phyloP scores from a whole-genome alignment of 495 filamentous ascomycete genomes.

The Aspergillus sparsus region DNA sequence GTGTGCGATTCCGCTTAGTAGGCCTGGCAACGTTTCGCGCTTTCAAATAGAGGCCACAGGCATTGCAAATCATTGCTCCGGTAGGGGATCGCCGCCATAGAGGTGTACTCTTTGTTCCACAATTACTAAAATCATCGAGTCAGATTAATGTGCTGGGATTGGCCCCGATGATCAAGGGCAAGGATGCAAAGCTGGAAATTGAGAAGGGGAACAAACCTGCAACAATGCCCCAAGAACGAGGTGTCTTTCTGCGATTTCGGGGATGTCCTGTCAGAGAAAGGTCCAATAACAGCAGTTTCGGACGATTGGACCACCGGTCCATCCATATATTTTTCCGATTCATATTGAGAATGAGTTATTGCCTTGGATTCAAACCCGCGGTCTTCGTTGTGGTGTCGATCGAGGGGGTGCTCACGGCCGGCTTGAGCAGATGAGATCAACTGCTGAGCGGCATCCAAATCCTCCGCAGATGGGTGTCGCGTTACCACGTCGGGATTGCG shows the following conservation, averaged over 20 bases:
- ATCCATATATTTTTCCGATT: constrained; percentile 20
- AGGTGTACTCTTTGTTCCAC: constrained; percentile 87
- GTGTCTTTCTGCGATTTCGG: constrained; percentile 43
- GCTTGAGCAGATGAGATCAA: constrained; percentile 48
- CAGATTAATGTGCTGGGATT: neutral
- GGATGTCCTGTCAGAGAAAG: constrained; percentile 31
- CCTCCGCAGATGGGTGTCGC: constrained; percentile 48
- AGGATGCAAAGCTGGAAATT: neutral
- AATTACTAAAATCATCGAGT: constrained; percentile 66
- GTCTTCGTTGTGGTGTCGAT: constrained; percentile 31
- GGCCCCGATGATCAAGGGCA: neutral
- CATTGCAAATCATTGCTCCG: constrained; percentile 95
- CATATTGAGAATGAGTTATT: constrained; percentile 11
- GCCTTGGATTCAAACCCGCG: constrained; percentile 20
- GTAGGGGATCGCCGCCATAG: constrained; percentile 93
- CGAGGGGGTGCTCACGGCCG: constrained; percentile 42
- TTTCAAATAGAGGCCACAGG: constrained; percentile 93
- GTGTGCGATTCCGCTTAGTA: constrained; percentile 73
- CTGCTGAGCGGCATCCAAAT: constrained; percentile 50
- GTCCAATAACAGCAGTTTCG: constrained; percentile 13
- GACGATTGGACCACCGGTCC: constrained; percentile 11
- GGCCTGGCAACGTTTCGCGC: constrained; percentile 87
- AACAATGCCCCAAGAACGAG: constrained; percentile 52
- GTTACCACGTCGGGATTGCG: constrained; percentile 34
- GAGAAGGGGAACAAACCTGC: constrained; percentile 47